Evolutionary conservation across 345 rosid genomes (phyloP), one percentile per base, ranked within the genome.

Genomic region (Orychophragmus violaceus): DNA sequence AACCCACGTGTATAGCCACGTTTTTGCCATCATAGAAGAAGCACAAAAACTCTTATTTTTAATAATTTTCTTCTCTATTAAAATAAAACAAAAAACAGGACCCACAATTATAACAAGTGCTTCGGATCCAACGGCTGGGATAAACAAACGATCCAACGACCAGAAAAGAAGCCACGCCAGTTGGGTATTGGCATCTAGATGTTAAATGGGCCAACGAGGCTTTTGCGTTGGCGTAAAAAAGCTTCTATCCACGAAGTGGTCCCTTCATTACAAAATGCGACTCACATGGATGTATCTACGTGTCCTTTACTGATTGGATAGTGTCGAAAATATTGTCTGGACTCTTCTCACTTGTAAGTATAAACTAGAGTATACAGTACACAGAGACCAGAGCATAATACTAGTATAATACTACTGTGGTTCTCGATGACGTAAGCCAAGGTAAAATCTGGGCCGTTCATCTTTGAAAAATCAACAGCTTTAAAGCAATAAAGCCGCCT

Each of bases 1-100:
- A 28, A 46, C 68, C 68, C 77, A 73, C 77, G 77, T 74, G 72
- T 74, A 51, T 24, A 63, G 72, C 49, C 68, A 74, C 66, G 64
- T 57, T 64, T 46, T 13, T 36, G 70, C 70, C 70, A 72, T 72
- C 76, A 64, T 72, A 70, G 60, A 72, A 48, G 8, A n/a, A n/a
- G n/a, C n/a, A n/a, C n/a, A n/a, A n/a, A n/a, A n/a, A n/a, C n/a
- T n/a, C n/a, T n/a, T n/a, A n/a, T n/a, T n/a, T n/a, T n/a, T n/a
- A n/a, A n/a, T n/a, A n/a, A n/a, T n/a, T n/a, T n/a, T n/a, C n/a
- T n/a, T n/a, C n/a, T n/a, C n/a, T n/a, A n/a, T n/a, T n/a, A n/a
- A n/a, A n/a, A n/a, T n/a, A n/a, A n/a, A n/a, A n/a, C n/a, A n/a
- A n/a, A n/a, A 5, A 4, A 32, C 3, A 19, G 32, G 77, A 54